A percentile compares a stretch with the other conserved stretches of the same genome.
Evolutionary conservation across 495 filamentous ascomycete species (phyloP).

Genomic region (Thermochaetoides thermophila): DNA sequence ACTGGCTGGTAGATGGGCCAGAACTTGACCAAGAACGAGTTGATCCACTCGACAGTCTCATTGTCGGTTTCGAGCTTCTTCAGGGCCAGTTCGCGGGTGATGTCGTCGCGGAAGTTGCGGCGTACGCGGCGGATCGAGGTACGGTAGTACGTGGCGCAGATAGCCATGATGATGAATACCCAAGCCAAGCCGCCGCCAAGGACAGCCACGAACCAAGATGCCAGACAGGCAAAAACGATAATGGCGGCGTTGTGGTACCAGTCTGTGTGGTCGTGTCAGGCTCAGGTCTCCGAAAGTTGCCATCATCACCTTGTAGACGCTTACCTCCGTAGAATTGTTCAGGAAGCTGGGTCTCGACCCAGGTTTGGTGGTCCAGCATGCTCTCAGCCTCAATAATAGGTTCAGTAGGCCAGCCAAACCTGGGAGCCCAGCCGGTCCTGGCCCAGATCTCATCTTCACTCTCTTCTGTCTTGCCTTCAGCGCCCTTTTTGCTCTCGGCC

Average conservation of each 20-base stretch:
- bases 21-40: constrained; percentile 95
- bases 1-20: constrained; percentile 98
- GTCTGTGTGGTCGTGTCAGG: constrained; percentile 35
- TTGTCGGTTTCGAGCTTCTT: constrained; percentile 78
- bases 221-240: constrained; percentile 82
- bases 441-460: constrained; percentile 46
- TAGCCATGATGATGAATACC: constrained; percentile 84
- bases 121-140: constrained; percentile 88
- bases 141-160: constrained; percentile 88
- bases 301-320: constrained; percentile 10
- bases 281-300: no score
- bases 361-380: constrained; percentile 74
- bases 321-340: constrained; percentile 86
- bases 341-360: constrained; percentile 67
- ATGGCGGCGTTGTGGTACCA: constrained; percentile 96
- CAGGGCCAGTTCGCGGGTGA: constrained; percentile 85
- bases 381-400: constrained; percentile 41
- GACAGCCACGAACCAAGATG: constrained; percentile 78
- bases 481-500: no score
- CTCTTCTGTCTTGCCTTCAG: constrained; percentile 36
- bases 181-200: constrained; percentile 84
- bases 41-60: constrained; percentile 97
- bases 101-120: constrained; percentile 90
- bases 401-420: constrained; percentile 50
- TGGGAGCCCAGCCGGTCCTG: constrained; percentile 75